These are phyloP conservation scores for Tolypocladium tundrense DNA, from an alignment of 2,329 filamentous ascomycete genomes.

Conservation along the genomic window DNA sequence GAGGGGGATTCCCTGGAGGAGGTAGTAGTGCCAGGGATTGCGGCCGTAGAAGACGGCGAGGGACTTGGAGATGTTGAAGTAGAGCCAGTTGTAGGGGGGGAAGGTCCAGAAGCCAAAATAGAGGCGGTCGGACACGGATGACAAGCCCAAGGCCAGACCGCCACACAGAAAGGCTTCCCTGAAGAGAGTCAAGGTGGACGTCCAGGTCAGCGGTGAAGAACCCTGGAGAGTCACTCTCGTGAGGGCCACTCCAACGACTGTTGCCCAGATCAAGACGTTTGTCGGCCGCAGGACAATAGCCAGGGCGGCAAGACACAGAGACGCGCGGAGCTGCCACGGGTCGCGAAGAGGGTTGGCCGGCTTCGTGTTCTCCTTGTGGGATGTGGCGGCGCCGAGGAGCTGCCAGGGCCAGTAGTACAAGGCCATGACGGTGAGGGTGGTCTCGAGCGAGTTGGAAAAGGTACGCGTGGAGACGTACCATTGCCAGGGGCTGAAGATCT, in stretches of 20 bases:
- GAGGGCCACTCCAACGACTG: constrained; percentile 42
- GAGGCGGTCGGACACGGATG: constrained; percentile 57
- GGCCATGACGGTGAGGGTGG: constrained; percentile 71
- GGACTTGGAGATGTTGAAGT: constrained; percentile 83
- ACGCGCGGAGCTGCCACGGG: constrained; percentile 33
- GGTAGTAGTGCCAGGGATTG: constrained; percentile 88
- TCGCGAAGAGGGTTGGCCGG: constrained; percentile 14
- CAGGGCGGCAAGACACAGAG: constrained; percentile 65
- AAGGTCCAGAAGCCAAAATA: constrained; percentile 86
- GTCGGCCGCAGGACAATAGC: constrained; percentile 85
- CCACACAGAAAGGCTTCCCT: constrained; percentile 58
- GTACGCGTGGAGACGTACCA: constrained; percentile 93
- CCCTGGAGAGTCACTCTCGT: constrained; percentile 25
- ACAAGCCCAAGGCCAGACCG: constrained; percentile 49
- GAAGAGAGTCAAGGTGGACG: constrained; percentile 41
- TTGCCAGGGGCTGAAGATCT: constrained; percentile 59
- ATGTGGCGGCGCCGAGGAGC: constrained; percentile 37
- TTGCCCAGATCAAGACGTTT: constrained; percentile 76
- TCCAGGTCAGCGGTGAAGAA: constrained; percentile 29
- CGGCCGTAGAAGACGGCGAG: constrained; percentile 86
- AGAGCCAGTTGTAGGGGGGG: constrained; percentile 74
- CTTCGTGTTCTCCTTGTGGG: constrained; percentile 29
- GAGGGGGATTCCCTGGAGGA: constrained; percentile 80
- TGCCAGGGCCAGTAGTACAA: constrained; percentile 83
- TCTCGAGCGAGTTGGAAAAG: constrained; percentile 89